Evolutionary conservation across 768 basidiomycete genomes (phyloP).

Genomic region (Lentinula raphanica): DNA sequence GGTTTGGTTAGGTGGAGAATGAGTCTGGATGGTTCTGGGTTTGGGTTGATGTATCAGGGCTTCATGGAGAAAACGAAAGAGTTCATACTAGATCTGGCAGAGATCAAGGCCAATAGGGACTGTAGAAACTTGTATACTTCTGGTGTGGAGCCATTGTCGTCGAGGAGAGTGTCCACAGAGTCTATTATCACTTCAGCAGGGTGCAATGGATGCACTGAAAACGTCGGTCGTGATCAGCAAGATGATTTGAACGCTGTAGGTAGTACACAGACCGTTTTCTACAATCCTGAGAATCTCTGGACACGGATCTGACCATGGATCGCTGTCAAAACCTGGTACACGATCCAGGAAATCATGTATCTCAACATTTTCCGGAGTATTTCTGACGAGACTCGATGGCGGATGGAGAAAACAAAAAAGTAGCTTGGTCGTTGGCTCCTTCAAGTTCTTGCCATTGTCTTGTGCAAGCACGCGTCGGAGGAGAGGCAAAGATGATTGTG

Average conservation of each 20-base stretch:
- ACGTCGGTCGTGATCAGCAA: background rate
- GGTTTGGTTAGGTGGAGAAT: slow-evolving; percentile 50
- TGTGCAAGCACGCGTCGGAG: slow-evolving; percentile 35
- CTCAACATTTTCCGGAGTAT: slow-evolving; percentile 25
- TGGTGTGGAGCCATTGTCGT: slow-evolving; percentile 52
- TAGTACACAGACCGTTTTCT: slow-evolving; percentile 30
- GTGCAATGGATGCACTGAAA: slow-evolving; percentile 30
- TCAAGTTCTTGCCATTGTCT: slow-evolving; percentile 16
- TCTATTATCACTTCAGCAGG: slow-evolving; percentile 67
- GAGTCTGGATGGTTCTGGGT: slow-evolving; percentile 49
- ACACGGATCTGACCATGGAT: slow-evolving; percentile 26
- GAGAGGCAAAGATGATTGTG: slow-evolving; percentile 54
- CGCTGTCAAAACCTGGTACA: slow-evolving; percentile 53
- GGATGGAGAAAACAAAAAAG: slow-evolving; percentile 60
- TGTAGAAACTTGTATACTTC: slow-evolving; percentile 49
- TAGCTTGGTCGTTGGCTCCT: slow-evolving; percentile 21
- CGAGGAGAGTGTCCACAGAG: slow-evolving; percentile 60
- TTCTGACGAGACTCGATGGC: slow-evolving; percentile 33
- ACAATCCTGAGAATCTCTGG: slow-evolving; percentile 36
- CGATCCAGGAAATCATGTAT: slow-evolving; percentile 45
- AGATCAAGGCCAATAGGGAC: slow-evolving; percentile 39
- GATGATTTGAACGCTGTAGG: no score
- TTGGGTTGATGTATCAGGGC: background rate
- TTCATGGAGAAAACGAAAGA: slow-evolving; percentile 4
- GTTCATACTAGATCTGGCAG: slow-evolving; percentile 46